phyloP scores from a whole-genome alignment of 148 eudicot species.

The Mesembryanthemum crystallinum region DNA sequence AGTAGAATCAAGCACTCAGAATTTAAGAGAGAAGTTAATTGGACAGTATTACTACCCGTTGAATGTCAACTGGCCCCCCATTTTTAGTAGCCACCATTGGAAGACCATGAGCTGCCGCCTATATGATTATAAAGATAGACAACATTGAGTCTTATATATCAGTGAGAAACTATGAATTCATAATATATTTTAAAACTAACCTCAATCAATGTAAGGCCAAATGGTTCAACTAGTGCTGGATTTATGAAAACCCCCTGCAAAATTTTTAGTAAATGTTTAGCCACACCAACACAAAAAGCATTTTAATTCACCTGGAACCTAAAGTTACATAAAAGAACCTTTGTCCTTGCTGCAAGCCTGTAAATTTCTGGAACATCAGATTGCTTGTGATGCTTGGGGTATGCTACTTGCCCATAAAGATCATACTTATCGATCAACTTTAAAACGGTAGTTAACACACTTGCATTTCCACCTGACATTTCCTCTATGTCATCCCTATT shows the following conservation, averaged over 20 bases:
- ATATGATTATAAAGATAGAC: neutral
- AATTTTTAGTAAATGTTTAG: neutral
- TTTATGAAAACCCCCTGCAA: constrained; percentile 73
- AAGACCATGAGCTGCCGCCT: constrained; percentile 90
- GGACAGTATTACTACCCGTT: constrained; percentile 35
- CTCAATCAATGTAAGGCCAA: constrained; percentile 80
- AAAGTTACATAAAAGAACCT: constrained; percentile 31
- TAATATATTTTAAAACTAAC: too few relatives aligned
- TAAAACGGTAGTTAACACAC: constrained; percentile 58
- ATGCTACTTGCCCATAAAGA: constrained; percentile 74
- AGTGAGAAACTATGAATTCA: too few relatives aligned
- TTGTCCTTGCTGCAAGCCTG: constrained; percentile 62
- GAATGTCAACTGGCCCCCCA: constrained; percentile 82
- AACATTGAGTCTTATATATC: too few relatives aligned
- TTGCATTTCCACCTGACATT: constrained; percentile 63
- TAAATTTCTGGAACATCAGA: constrained; percentile 77
- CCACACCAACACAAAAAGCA: neutral
- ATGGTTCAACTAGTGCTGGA: constrained; percentile 79
- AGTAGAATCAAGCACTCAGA: neutral
- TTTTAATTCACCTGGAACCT: too few relatives aligned
- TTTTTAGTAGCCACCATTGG: constrained; percentile 86
- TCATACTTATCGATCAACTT: constrained; percentile 69
- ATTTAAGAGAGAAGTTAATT: neutral
- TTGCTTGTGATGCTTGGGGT: constrained; percentile 77
- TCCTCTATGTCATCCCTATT: constrained; percentile 80